Conservation (phyloP, 345 rosid species). For the Kernera saxatilis region DNA sequence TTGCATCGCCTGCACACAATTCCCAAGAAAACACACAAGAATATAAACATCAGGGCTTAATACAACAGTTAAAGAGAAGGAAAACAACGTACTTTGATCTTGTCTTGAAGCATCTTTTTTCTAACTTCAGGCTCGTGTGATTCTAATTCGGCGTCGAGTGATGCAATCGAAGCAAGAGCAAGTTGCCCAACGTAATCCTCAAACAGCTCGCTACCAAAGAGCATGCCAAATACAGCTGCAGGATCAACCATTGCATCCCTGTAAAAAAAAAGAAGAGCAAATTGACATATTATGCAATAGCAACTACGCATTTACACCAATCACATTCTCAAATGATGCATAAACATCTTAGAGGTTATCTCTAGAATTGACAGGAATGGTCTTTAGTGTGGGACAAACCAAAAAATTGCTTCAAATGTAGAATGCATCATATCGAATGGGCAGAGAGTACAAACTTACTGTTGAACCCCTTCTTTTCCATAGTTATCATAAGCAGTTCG, state of each 20-base stretch:
- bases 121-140: slow-evolving; percentile 42
- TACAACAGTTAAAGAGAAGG: not conserved
- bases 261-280: not conserved
- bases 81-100: slow-evolving; percentile 48
- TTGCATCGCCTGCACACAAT: slow-evolving; percentile 53
- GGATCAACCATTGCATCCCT: slow-evolving; percentile 93
- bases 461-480: slow-evolving; percentile 75
- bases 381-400: not conserved
- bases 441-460: slow-evolving; percentile 46
- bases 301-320: not conserved
- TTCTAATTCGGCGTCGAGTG: slow-evolving; percentile 53
- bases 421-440: not conserved
- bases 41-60: not conserved
- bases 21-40: not conserved
- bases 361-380: not conserved
- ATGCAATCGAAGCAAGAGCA: slow-evolving; percentile 60
- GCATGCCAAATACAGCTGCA: slow-evolving; percentile 86
- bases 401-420: not conserved
- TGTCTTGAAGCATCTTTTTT: slow-evolving; percentile 54
- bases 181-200: slow-evolving; percentile 94
- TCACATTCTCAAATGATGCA: not conserved
- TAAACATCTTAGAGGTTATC: not conserved
- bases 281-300: not conserved
- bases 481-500: slow-evolving; percentile 75
- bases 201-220: slow-evolving; percentile 82